Evolutionary conservation across 768 basidiomycete genomes (phyloP).

Genomic region (Lactifluus hygrophoroides): DNA sequence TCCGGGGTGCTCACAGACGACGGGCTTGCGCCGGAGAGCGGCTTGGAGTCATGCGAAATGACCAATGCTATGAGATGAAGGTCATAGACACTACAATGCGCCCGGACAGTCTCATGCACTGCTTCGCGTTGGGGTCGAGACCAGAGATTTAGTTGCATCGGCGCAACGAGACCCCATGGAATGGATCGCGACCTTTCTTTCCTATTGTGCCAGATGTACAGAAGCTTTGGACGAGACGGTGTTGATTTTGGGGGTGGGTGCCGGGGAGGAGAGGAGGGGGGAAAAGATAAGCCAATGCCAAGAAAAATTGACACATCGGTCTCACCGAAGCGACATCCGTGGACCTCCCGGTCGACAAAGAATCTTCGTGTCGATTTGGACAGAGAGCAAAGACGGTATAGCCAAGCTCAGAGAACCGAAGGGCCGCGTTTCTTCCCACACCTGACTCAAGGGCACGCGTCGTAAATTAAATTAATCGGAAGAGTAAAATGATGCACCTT

Average conservation of each 20-base stretch:
- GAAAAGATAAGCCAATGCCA: constrained; percentile 1
- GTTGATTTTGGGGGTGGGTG: neutral
- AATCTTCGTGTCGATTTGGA: constrained; percentile 17
- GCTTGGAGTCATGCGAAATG: constrained; percentile 19
- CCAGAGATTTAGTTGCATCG: constrained; percentile 25
- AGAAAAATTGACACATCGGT: neutral
- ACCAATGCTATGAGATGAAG: constrained; percentile 27
- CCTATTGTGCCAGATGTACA: constrained; percentile 29
- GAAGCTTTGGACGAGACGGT: constrained; percentile 20
- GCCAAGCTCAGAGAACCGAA: constrained; percentile 29
- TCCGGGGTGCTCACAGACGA: neutral
- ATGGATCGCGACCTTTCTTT: constrained; percentile 25
- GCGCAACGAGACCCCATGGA: constrained; percentile 28
- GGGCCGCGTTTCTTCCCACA: constrained; percentile 25
- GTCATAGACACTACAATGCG: constrained; percentile 25
- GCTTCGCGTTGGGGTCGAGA: constrained; percentile 25
- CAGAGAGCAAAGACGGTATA: constrained; percentile 29
- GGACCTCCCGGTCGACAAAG: neutral
- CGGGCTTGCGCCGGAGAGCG: neutral
- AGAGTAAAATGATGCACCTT: constrained; percentile 20
- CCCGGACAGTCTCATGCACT: constrained; percentile 27
- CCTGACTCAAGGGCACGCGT: constrained; percentile 21
- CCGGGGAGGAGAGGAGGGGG: neutral
- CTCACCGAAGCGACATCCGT: constrained; percentile 25
- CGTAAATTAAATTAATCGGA: neutral